A percentile compares a stretch with the other conserved stretches of the same genome.
Evolutionary conservation across 2,329 filamentous ascomycete species (phyloP).

Genomic region (Nemania abortiva): DNA sequence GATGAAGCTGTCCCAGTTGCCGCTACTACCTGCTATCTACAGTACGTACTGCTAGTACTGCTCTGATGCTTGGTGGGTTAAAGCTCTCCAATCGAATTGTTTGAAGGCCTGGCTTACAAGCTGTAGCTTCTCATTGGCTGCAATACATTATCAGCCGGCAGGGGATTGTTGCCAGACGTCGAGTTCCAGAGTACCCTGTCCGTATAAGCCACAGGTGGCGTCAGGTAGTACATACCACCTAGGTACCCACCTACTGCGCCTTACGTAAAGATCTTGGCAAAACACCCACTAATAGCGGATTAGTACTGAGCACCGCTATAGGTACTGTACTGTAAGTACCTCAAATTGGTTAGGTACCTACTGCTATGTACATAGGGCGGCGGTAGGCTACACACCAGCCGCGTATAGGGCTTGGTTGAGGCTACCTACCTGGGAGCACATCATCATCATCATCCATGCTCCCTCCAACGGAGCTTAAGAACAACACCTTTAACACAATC

Average conservation of each 20-base stretch:
- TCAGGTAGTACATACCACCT: neutral
- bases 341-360: neutral
- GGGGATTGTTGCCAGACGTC: conserved; percentile 7
- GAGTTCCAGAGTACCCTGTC: neutral
- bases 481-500: conserved; percentile 32
- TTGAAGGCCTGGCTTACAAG: conserved; percentile 36
- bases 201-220: conserved; percentile 13
- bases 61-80: conserved; percentile 40
- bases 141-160: conserved; percentile 20
- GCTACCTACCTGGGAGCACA: neutral
- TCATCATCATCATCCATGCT: conserved; percentile 30
- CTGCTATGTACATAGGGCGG: conserved; percentile 11
- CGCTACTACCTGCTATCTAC: conserved; percentile 15
- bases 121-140: conserved; percentile 39
- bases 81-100: conserved; percentile 41
- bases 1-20: conserved; percentile 31
- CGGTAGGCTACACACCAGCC: conserved; percentile 59
- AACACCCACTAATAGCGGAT: conserved; percentile 14
- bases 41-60: conserved; percentile 7
- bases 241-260: neutral
- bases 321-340: conserved; percentile 23
- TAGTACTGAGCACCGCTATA: conserved; percentile 42
- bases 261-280: neutral
- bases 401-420: conserved; percentile 50
- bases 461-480: conserved; percentile 35